Base-by-base conservation (phyloP, 202 grass and related monocot species). In the Tripidium arundinaceum region DNA sequence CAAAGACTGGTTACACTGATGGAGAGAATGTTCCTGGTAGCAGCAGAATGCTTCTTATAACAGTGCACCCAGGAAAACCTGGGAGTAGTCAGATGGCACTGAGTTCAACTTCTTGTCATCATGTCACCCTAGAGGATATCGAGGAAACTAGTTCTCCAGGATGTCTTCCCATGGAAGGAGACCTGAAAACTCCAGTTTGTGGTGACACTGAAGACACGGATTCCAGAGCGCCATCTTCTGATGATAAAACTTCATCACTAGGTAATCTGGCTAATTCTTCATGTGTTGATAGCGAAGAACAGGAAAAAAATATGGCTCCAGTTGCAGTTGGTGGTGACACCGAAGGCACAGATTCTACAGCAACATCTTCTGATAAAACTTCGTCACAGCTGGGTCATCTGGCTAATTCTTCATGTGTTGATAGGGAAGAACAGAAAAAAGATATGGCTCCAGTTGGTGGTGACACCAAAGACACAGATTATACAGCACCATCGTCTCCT, bases 91-190 rank as follows among this genome's bases (percentile, higher is more conserved):
- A 82, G 59, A 55, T 22, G 42, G 72, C 41, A 70, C n/a, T 9
- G 13, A 82, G 72, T 82, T 62, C 79, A 65, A 26, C 72, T 77
- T 77, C 26, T 45, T 22, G 3, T 73, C 38, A 78, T 55, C 8
- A 65, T 67, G 36, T 33, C 2, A 4, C 16, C 15, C 55, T 59
- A 54, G 43, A 87, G 25, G 74, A 11, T 47, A n/a, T 60, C 15
- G 59, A 72, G 58, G 65, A 50, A 45, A 72, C 1, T 37, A 65
- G 42, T 72, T 57, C 65, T 64, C 55, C 79, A 50, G 41, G 28
- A 37, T 52, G 10, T 72, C 41, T 70, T 86, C 26, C 52, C 47
- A 18, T 6, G 29, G 45, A 65, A 66, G 58, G 22, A 78, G 34
- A 65, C 16, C 37, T 66, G 34, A 49, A 54, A 8, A 6, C 75